phyloP scores from a whole-genome alignment of 2,329 filamentous ascomycete species.

The Penicillium sp. region DNA sequence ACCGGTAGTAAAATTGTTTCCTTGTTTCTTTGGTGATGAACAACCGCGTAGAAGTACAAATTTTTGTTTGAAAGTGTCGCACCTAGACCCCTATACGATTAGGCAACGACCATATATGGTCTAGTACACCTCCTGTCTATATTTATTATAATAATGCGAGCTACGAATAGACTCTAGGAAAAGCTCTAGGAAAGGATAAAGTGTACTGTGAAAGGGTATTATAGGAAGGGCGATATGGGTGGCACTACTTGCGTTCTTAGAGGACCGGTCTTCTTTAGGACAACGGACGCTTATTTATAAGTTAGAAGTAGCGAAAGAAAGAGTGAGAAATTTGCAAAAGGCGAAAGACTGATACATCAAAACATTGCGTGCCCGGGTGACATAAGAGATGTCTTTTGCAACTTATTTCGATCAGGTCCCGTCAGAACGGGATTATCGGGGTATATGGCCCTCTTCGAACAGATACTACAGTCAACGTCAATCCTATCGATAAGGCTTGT shows the following conservation, averaged over 20 bases:
- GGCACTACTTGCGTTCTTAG: too few species aligned
- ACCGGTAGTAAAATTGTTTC: too few species aligned
- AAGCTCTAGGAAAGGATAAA: neutral
- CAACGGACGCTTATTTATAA: too few species aligned
- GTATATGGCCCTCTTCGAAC: slow-evolving; percentile 23
- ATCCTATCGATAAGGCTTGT: neutral
- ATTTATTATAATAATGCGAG: neutral
- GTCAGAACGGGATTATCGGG: neutral
- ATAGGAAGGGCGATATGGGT: too few species aligned
- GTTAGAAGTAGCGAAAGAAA: neutral
- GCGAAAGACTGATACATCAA: neutral
- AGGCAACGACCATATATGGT: neutral
- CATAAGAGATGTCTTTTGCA: neutral
- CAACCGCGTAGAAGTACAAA: neutral
- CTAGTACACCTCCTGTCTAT: neutral
- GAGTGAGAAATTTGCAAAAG: neutral
- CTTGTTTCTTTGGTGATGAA: neutral
- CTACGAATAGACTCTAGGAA: neutral
- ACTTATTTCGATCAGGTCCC: neutral
- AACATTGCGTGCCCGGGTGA: too few species aligned
- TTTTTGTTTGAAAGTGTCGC: neutral
- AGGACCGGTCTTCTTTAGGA: too few species aligned
- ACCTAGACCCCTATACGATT: neutral
- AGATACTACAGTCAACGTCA: slow-evolving; percentile 48
- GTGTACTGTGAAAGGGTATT: too few species aligned